Percentiles rank a stretch among this genome's conserved stretches.
Conservation (phyloP, 768 basidiomycete species). For the Tylopilus rubrobrunneus region DNA sequence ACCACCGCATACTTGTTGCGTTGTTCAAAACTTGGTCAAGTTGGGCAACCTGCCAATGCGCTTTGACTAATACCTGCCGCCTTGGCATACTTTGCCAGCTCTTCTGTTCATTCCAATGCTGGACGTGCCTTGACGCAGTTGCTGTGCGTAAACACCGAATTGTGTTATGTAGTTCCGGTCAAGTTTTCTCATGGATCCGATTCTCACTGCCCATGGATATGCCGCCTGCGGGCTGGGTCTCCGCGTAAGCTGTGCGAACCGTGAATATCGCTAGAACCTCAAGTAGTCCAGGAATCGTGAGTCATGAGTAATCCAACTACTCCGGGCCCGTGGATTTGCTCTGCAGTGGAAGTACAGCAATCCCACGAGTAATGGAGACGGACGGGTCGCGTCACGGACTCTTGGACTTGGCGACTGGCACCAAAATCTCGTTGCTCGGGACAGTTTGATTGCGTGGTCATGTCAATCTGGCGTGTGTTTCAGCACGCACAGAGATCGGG, state of each 20-base stretch:
- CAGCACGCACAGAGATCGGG: conserved; percentile 13
- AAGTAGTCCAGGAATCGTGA: not conserved
- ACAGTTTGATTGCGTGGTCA: not conserved
- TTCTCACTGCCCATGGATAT: conserved; percentile 21
- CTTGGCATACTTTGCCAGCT: not conserved
- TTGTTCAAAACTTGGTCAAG: conserved; percentile 10
- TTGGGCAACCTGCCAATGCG: not conserved
- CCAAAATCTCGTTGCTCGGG: not conserved
- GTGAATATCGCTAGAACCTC: not conserved
- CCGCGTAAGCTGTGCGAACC: conserved; percentile 22
- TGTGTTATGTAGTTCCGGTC: conserved; percentile 14
- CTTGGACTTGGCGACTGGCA: not conserved
- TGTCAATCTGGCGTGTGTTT: conserved; percentile 7
- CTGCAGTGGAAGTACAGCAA: not conserved
- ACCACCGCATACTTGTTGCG: conserved; percentile 6
- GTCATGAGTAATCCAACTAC: not conserved
- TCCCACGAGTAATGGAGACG: not conserved
- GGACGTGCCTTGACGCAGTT: conserved; percentile 2
- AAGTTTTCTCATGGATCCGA: conserved; percentile 16
- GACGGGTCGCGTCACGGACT: not conserved
- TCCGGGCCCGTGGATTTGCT: not conserved
- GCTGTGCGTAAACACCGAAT: conserved; percentile 20
- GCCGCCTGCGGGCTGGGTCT: conserved; percentile 17
- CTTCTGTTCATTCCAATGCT: not conserved
- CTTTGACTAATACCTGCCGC: not conserved